Evolutionary conservation across 1,284 basidiomycete species (phyloP).

Genomic region (Rhodotorula sp.): DNA sequence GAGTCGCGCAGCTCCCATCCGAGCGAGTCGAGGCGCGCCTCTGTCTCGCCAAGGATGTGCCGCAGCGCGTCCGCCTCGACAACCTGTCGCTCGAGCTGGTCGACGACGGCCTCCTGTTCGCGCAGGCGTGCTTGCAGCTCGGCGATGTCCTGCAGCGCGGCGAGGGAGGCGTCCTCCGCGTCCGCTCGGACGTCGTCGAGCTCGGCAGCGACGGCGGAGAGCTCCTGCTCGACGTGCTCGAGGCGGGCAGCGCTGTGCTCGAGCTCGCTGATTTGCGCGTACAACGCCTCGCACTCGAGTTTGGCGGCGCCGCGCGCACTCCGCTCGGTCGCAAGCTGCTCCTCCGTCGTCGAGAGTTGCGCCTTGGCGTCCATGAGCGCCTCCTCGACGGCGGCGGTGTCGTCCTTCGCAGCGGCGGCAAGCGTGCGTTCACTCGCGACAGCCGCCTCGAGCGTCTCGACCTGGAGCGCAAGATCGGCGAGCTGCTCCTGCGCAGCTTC

Average conservation of each 20-base stretch:
- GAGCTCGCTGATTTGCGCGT: slow-evolving; percentile 8
- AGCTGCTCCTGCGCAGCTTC: neutral
- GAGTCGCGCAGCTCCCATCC: slow-evolving; percentile 17
- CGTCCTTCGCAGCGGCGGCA: neutral
- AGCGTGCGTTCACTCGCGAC: neutral
- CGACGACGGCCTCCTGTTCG: slow-evolving; percentile 19
- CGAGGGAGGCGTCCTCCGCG: slow-evolving; percentile 19
- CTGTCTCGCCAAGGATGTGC: slow-evolving; percentile 11
- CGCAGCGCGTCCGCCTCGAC: slow-evolving; percentile 16
- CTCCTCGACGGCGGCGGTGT: slow-evolving; percentile 5
- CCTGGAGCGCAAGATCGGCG: neutral
- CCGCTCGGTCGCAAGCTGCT: neutral
- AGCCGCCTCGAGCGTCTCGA: neutral
- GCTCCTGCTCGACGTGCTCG: slow-evolving; percentile 7
- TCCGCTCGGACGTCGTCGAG: slow-evolving; percentile 22
- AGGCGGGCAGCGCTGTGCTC: neutral
- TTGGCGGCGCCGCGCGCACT: neutral
- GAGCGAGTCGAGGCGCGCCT: slow-evolving; percentile 21
- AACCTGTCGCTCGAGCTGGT: slow-evolving; percentile 13
- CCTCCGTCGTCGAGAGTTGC: neutral
- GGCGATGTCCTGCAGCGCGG: slow-evolving; percentile 13
- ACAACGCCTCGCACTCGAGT: neutral
- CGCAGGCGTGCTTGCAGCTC: slow-evolving; percentile 18
- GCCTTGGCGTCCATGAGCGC: slow-evolving; percentile 13
- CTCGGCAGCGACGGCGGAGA: slow-evolving; percentile 1